Evolutionary conservation across 2,329 filamentous ascomycete genomes (phyloP), one percentile per base, ranked within the genome.

Genomic region (Clarireedia monteithiana): DNA sequence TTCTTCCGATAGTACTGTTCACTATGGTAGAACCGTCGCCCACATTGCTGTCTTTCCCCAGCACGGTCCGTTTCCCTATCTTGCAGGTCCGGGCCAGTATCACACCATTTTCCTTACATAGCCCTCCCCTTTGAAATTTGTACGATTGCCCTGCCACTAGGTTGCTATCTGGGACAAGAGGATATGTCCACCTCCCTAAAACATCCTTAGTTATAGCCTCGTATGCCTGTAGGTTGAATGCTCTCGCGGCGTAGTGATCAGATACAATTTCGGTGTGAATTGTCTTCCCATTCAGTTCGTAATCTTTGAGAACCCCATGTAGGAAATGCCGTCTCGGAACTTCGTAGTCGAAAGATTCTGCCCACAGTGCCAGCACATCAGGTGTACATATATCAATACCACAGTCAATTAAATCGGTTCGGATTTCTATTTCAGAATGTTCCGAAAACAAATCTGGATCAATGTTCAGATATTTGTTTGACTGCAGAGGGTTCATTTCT

Each of bases 341-440:
- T 69, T 96, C 91, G 70, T 96, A 97, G 70, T 99, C 92, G 66
- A 97, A 99, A 68, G 91, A 96, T 72, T 99, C 94, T 7, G 91
- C 94, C 89, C 94, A 99, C 56, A 97, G 75, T 6, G 91, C 91
- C 45, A 97, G 80, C 7, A 96, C 91, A 68, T 97, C 94, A 0
- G 92, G 91, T 1, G 94, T 97, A 72, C 92, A 97, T 61, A 99
- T 97, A 69, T 99, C 94, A 66, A 99, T 94, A 52, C 89, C 88
- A 64, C 90, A 91, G 71, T 99, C 94, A 59, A 97, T 88, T 57
- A 99, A 75, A 71, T 99, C 92, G 61, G 87, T 83, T 40, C 91
- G 84, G 20, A 96, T 77, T 64, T 95, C 90, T 50, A 96, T 80
- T 69, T 95, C 89, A 46, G 74, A 73, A 62, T 88, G 78, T 49